phyloP scores from a whole-genome alignment of 176 grass and related monocot genomes.

The Oryza punctata region DNA sequence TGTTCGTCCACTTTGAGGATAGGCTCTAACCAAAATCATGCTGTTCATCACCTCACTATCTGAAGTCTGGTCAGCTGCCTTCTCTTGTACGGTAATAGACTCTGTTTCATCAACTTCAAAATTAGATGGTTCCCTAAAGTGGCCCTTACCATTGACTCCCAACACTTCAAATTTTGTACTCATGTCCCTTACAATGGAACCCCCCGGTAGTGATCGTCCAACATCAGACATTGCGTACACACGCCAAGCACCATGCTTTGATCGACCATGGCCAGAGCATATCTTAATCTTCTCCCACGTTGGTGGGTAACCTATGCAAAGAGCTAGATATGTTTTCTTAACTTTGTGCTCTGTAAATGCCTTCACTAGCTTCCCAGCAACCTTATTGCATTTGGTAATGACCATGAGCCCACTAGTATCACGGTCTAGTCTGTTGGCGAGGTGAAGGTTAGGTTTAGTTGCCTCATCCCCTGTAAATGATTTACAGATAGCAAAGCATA shows the following conservation, averaged over 20 bases:
- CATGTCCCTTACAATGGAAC: slow-evolving; percentile 76
- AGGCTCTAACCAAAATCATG: slow-evolving; percentile 77
- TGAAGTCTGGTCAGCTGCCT: slow-evolving; percentile 27
- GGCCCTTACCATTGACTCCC: slow-evolving; percentile 47
- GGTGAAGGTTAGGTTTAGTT: slow-evolving; percentile 59
- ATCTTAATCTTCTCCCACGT: slow-evolving; percentile 61
- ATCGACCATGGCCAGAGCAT: slow-evolving; percentile 82
- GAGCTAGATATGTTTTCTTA: slow-evolving; percentile 84
- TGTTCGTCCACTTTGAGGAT: slow-evolving; percentile 84
- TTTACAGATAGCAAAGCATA: slow-evolving; percentile 10
- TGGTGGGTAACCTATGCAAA: slow-evolving; percentile 58
- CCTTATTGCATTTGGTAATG: slow-evolving; percentile 89
- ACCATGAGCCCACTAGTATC: slow-evolving; percentile 97
- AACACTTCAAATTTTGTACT: slow-evolving; percentile 73
- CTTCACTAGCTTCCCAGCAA: slow-evolving; percentile 74
- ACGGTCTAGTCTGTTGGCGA: slow-evolving; percentile 82
- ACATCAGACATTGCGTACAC: slow-evolving; percentile 72
- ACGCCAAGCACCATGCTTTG: slow-evolving; percentile 81
- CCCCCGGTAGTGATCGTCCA: slow-evolving; percentile 60
- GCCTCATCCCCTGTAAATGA: slow-evolving; percentile 40
- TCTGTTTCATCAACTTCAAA: slow-evolving; percentile 36
- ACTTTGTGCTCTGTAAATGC: slow-evolving; percentile 83
- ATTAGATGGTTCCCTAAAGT: slow-evolving; percentile 51
- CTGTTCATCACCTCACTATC: slow-evolving; percentile 26
- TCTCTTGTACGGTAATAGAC: slow-evolving; percentile 57